Base-by-base conservation (phyloP, 148 eudicot genomes). In the Rhododendron williamsianum region DNA sequence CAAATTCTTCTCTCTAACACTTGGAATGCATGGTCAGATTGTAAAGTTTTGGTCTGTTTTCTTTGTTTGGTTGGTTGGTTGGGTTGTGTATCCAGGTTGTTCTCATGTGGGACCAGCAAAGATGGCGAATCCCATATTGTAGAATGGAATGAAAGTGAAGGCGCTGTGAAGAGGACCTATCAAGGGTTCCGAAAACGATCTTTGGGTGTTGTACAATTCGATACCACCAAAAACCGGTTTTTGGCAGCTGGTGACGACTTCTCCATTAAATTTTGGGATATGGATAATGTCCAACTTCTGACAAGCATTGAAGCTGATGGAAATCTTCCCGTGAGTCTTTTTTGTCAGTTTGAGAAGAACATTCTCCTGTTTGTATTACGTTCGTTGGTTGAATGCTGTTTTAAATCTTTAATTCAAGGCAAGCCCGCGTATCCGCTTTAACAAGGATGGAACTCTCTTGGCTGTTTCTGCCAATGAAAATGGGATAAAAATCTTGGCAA, bases 71-170 rank as follows among this genome's bases (percentile, higher is more conserved):
- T 43, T 84, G 46, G 27, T 43, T 84, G 60, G 72, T 49, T 13
- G 80, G 87, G 49, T 82, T 46, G 84, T 85, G 46, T 33, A 25
- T 85, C 33, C 88, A 96, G 98, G 90, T 90, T 96, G 69, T 96
- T 96, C 67, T 92, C 98, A 81, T 96, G 98, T 87, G 98, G 98
- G 69, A 94, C 98, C 10, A 94, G 96, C 88, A 92, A 93, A 87
- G 93, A 94, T 1, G 98, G 96, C 67, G 98, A 93, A 74, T 93
- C 98, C 45, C 93, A 92, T 87, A 89, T 96, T 82, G 96, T 93
- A 84, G 98, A 96, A 90, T 96, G 98, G 98, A 96, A 94, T 88
- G 96, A 94, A 84, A 93, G 93, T 89, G 98, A 96, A 90, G 96
- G 96, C 56, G 92, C 93, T 74, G 92, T 94, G 84, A 90, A 91